Evolutionary conservation across 2,329 filamentous ascomycete genomes (phyloP).

Genomic region (Colletotrichum sp.): DNA sequence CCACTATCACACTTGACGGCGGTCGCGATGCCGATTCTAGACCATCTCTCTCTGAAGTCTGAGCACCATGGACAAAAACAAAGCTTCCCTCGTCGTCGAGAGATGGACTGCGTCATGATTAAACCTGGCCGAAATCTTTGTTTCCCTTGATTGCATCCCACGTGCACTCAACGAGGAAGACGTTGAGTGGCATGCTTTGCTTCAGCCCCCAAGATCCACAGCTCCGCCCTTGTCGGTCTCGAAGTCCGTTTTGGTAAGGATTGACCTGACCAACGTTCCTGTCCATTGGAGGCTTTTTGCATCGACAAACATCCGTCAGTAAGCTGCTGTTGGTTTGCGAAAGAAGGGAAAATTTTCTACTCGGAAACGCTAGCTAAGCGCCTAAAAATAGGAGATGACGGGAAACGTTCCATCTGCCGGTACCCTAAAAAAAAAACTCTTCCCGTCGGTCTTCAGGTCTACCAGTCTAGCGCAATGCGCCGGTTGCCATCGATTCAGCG

Average conservation of each 20-base stretch:
- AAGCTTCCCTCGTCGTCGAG: fast-evolving
- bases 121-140: background rate
- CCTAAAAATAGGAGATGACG: background rate
- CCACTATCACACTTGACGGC: background rate
- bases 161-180: background rate
- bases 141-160: background rate
- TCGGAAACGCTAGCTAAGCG: background rate
- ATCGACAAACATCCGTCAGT: background rate
- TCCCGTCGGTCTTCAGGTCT: background rate
- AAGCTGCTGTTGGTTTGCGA: background rate
- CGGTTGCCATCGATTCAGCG: background rate
- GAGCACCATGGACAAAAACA: background rate
- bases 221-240: background rate
- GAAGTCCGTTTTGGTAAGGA: background rate
- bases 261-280: background rate
- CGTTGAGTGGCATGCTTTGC: background rate
- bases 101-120: background rate
- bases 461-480: background rate
- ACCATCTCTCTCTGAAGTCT: background rate
- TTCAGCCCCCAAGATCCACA: background rate
- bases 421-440: background rate
- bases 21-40: background rate
- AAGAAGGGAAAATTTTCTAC: background rate
- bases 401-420: background rate
- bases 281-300: background rate